phyloP scores from a whole-genome alignment of 306 rosid genomes.

The Quercus suber region DNA sequence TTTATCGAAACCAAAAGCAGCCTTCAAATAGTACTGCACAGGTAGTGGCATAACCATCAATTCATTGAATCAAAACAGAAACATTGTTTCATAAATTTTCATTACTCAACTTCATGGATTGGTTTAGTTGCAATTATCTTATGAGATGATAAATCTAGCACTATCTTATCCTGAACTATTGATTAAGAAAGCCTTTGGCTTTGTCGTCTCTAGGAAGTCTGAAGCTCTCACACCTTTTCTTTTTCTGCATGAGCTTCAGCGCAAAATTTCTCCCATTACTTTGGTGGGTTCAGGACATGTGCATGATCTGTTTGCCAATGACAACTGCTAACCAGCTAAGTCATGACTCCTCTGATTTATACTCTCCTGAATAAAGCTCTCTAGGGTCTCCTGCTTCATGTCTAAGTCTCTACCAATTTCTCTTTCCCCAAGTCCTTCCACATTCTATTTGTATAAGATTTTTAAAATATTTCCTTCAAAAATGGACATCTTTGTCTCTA shows the following conservation, averaged over 20 bases:
- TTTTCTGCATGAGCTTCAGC: background rate
- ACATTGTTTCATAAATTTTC: background rate
- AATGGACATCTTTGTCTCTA: background rate
- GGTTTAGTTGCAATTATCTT: background rate
- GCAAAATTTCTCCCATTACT: background rate
- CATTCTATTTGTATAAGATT: background rate
- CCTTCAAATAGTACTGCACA: constrained; percentile 82
- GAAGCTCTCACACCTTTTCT: background rate
- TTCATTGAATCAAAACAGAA: constrained; percentile 1
- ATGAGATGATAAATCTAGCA: background rate
- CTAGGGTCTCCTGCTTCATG: background rate
- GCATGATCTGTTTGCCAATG: background rate
- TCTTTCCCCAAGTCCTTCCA: background rate
- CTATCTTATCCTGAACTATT: background rate
- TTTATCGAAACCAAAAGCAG: constrained; percentile 69
- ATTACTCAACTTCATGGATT: background rate
- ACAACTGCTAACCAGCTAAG: too few species aligned
- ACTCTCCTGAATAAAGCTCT: background rate
- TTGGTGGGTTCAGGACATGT: background rate
- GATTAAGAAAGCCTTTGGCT: background rate
- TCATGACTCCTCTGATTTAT: too few species aligned
- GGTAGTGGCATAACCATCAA: constrained; percentile 19
- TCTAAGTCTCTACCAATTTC: background rate
- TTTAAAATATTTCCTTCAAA: background rate
- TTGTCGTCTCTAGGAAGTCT: background rate